phyloP scores from a whole-genome alignment of 2,329 filamentous ascomycete species.

The Corniculantispora saksenae region DNA sequence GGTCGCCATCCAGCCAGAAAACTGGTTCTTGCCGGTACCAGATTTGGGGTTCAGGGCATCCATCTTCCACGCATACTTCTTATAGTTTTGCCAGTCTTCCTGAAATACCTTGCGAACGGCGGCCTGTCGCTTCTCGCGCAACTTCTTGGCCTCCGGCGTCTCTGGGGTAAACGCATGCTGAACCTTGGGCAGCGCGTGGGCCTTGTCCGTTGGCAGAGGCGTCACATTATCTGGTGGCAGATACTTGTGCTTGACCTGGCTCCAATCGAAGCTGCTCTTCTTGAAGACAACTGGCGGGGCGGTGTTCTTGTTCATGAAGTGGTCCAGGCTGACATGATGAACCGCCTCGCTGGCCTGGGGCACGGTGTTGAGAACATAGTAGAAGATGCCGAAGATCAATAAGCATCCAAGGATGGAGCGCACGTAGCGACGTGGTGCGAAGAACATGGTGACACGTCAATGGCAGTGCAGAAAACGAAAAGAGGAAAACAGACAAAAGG shows the following conservation, averaged over 20 bases:
- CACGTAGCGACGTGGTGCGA: constrained; percentile 12
- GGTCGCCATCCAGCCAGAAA: constrained; percentile 68
- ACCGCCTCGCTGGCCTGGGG: not conserved
- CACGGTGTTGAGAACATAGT: constrained; percentile 7
- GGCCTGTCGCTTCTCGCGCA: constrained; percentile 33
- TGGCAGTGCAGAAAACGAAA: not conserved
- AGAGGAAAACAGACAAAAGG: not conserved
- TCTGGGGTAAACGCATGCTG: constrained; percentile 38
- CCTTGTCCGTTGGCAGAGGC: constrained; percentile 27
- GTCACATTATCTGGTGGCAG: constrained; percentile 26
- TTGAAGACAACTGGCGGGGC: constrained; percentile 15
- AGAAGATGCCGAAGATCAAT: constrained; percentile 9
- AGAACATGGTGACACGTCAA: not conserved
- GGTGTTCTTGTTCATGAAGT: constrained; percentile 32
- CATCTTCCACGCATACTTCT: constrained; percentile 61
- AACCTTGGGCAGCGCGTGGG: constrained; percentile 33
- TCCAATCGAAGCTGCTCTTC: constrained; percentile 41
- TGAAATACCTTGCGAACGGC: constrained; percentile 38
- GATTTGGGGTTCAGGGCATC: constrained; percentile 64
- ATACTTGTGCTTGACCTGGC: constrained; percentile 30
- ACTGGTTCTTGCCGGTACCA: constrained; percentile 54
- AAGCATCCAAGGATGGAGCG: constrained; percentile 15
- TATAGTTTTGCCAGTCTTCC: constrained; percentile 58
- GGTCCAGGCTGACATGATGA: constrained; percentile 26
- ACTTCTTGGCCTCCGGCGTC: constrained; percentile 24